Conservation (phyloP, 2,329 filamentous ascomycete species). For the Lachnellula hyalina region DNA sequence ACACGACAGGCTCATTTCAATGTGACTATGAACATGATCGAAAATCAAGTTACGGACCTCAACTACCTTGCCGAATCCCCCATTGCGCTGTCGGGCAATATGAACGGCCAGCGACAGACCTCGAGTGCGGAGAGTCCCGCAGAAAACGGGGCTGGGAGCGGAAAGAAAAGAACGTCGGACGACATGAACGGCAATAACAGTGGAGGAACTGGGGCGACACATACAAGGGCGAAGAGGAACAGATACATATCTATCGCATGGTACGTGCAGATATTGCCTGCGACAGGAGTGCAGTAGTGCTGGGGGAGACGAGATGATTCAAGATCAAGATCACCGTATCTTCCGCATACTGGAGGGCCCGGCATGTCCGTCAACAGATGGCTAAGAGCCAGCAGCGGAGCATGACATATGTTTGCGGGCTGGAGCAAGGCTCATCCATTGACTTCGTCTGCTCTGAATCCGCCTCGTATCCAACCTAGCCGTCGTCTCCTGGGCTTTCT, state of each 20-base stretch:
- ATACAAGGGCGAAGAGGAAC: slow-evolving; percentile 32
- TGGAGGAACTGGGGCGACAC: slow-evolving; percentile 15
- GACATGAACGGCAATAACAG: slow-evolving; percentile 8
- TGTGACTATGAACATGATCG: slow-evolving; percentile 32
- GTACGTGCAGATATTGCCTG: slow-evolving; percentile 17
- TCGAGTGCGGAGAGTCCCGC: slow-evolving; percentile 30
- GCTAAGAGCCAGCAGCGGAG: too few species aligned
- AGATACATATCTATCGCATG: slow-evolving; percentile 34
- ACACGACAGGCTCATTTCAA: neutral
- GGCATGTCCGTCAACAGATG: too few species aligned
- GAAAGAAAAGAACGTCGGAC: slow-evolving; percentile 30
- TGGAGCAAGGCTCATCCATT: too few species aligned
- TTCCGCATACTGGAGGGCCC: too few species aligned
- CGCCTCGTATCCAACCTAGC: neutral
- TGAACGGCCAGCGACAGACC: slow-evolving; percentile 23
- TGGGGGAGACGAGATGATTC: neutral
- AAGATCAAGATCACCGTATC: neutral
- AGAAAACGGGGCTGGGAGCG: slow-evolving; percentile 23
- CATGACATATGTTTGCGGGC: too few species aligned
- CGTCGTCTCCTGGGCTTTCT: too few species aligned
- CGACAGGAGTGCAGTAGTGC: neutral
- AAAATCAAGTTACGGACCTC: slow-evolving; percentile 30
- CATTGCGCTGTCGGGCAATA: slow-evolving; percentile 18
- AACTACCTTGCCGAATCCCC: slow-evolving; percentile 30
- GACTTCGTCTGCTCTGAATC: neutral